phyloP scores from a whole-genome alignment of 805 yeast species.

The Monosporozyma solicola region DNA sequence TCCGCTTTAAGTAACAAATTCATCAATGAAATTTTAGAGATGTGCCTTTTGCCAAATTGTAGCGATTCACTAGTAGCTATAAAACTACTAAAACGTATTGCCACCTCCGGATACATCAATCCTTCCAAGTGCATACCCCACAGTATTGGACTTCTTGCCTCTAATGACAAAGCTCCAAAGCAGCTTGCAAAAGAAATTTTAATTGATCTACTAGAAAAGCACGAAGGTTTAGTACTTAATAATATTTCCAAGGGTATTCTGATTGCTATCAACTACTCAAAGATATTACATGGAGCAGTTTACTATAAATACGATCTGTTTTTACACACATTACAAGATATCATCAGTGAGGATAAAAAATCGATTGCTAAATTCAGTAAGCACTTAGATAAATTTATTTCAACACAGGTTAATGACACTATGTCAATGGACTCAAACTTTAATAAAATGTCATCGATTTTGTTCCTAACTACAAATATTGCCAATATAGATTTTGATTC shows the following conservation, averaged over 20 bases:
- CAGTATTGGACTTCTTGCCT: constrained; percentile 58
- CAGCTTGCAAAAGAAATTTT: constrained; percentile 46
- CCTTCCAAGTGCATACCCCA: constrained; percentile 66
- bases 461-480: constrained; percentile 19
- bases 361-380: constrained; percentile 12
- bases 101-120: constrained; percentile 61
- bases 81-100: constrained; percentile 45
- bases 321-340: constrained; percentile 11
- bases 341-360: constrained; percentile 13
- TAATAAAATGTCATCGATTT: constrained; percentile 9
- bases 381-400: constrained; percentile 10
- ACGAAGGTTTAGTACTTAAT: constrained; percentile 63
- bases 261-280: constrained; percentile 39
- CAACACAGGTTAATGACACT: constrained; percentile 7
- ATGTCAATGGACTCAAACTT: constrained; percentile 5
- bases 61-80: constrained; percentile 44
- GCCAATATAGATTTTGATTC: constrained; percentile 12
- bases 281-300: constrained; percentile 1
- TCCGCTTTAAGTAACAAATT: constrained; percentile 64
- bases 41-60: constrained; percentile 41
- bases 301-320: constrained; percentile 11
- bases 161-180: constrained; percentile 36
- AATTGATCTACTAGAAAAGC: constrained; percentile 47
- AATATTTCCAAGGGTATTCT: constrained; percentile 56
- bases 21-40: constrained; percentile 37